A percentile compares a stretch with the other conserved stretches of the same genome.
These are phyloP conservation scores for Elaeis guineensis DNA, from an alignment of 176 grass and related monocot species.

Conservation along the genomic window DNA sequence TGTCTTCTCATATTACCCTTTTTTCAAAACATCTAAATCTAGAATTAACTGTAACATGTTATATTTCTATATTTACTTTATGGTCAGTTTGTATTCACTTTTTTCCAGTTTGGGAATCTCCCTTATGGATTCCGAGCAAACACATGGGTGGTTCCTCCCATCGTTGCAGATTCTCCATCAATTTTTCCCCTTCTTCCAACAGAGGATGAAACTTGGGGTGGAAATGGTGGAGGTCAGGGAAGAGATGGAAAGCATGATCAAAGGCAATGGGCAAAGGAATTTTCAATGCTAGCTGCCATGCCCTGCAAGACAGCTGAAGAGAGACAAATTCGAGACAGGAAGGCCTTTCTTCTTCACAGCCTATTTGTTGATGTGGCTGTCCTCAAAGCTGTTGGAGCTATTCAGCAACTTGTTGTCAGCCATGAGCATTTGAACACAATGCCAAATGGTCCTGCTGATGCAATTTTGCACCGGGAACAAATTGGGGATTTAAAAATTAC, in stretches of 20 bases:
- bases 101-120: constrained; percentile 93
- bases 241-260: constrained; percentile 61
- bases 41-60: neutral
- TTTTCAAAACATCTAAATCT: too few relatives aligned
- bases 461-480: constrained; percentile 40
- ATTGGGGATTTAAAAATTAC: constrained; percentile 80
- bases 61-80: constrained; percentile 2
- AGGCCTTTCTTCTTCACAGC: constrained; percentile 95
- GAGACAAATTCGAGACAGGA: constrained; percentile 79
- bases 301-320: constrained; percentile 94
- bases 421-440: constrained; percentile 30
- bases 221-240: constrained; percentile 79
- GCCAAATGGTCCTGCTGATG: constrained; percentile 31
- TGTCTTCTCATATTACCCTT: too few relatives aligned
- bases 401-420: constrained; percentile 41
- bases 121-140: constrained; percentile 98
- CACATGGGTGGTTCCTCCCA: constrained; percentile 84
- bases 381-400: constrained; percentile 68
- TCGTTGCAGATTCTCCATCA: constrained; percentile 61
- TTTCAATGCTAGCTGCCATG: constrained; percentile 76
- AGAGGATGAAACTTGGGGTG: constrained; percentile 87
- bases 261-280: constrained; percentile 80
- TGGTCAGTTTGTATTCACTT: neutral
- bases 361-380: constrained; percentile 92
- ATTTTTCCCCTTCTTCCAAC: constrained; percentile 79